A percentile compares a stretch with the other conserved stretches of the same genome.
These are phyloP conservation scores for Thinopyrum elongatum DNA, from an alignment of 176 grass and related monocot genomes.

Conservation along the genomic window DNA sequence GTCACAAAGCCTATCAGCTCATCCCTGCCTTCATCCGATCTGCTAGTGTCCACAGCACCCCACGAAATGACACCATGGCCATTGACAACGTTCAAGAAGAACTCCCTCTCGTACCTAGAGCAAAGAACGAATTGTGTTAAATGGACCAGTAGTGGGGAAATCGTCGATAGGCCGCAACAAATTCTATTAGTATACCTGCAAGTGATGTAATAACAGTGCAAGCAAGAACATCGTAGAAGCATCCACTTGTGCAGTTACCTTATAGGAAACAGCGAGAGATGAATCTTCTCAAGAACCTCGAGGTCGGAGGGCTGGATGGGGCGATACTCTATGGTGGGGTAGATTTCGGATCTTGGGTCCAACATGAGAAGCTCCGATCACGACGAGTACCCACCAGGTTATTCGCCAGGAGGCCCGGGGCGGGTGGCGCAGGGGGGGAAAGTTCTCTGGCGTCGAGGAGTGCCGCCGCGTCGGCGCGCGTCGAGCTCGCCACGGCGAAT, in stretches of 20 bases:
- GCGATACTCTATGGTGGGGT: conserved; percentile 77
- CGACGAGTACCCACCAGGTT: conserved; percentile 14
- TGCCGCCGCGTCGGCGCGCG: neutral
- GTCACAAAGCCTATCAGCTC: conserved; percentile 95
- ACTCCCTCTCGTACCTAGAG: conserved; percentile 91
- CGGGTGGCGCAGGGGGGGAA: neutral
- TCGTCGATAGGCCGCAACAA: neutral
- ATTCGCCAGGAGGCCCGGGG: neutral
- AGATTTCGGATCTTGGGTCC: conserved; percentile 64
- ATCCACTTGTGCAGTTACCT: conserved; percentile 41
- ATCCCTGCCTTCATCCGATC: conserved; percentile 60
- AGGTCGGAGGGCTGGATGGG: conserved; percentile 89
- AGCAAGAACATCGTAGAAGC: conserved; percentile 24
- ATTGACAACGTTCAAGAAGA: conserved; percentile 92
- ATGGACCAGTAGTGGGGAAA: neutral
- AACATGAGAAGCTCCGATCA: conserved; percentile 83
- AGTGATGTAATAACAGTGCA: neutral
- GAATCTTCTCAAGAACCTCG: conserved; percentile 86
- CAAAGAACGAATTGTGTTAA: neutral
- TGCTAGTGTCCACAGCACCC: conserved; percentile 83
- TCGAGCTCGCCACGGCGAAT: conserved; percentile 28
- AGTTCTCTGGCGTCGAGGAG: neutral
- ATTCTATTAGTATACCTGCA: neutral
- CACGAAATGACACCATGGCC: conserved; percentile 86
- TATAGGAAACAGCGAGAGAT: conserved; percentile 87